Base-by-base conservation (phyloP, 768 basidiomycete species). In the Floccularia luteovirens region DNA sequence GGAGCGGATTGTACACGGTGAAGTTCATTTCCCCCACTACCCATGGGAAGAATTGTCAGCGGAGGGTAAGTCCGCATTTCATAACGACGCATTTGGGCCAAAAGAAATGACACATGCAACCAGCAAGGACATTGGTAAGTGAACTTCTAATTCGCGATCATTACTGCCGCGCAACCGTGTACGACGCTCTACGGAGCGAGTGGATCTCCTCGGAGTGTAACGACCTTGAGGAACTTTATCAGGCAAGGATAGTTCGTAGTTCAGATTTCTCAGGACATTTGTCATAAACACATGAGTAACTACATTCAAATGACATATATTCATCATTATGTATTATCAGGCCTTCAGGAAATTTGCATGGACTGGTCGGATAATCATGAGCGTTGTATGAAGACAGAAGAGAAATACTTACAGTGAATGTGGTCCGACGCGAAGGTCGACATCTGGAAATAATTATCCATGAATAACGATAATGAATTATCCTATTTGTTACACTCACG, bases 391-490 rank as follows among this genome's bases (percentile, higher is more conserved):
- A 37, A 12, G 20, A 6, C 10, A 20, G 22, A 37, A 20, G 13
- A 38, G 46, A 37, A 30, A 11, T 41, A 64, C 85, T 60, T 47
- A 89, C 89, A 97, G 38, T 82, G 82, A 47, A 98, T 70, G 52
- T 99, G 94, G 49, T 92, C 92, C 8, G 82, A 69, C 13, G 79
- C 83, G 54, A 94, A 94, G 2, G 89, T 91, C 1, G 91, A 90
- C 31, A 96, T 83, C 90, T 91, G 43, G 13, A 38, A 27, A 25
- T 20, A 25, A 24, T 13, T 32, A 10, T 41, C 30, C 13, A 28
- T 31, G 30, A 19, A 44, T 11, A 45, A 34, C 8, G 5, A 24
- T 4, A 22, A 23, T 14, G 14, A 17, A 33, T 31, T 12, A 25
- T 25, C 16, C 14, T 16, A 5, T 12, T 17, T 22, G 32, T 31